Percentiles rank a stretch among this genome's conserved stretches.
These are phyloP conservation scores for Emergomyces pasteurianus DNA, from an alignment of 2,329 filamentous ascomycete genomes.

Conservation along the genomic window DNA sequence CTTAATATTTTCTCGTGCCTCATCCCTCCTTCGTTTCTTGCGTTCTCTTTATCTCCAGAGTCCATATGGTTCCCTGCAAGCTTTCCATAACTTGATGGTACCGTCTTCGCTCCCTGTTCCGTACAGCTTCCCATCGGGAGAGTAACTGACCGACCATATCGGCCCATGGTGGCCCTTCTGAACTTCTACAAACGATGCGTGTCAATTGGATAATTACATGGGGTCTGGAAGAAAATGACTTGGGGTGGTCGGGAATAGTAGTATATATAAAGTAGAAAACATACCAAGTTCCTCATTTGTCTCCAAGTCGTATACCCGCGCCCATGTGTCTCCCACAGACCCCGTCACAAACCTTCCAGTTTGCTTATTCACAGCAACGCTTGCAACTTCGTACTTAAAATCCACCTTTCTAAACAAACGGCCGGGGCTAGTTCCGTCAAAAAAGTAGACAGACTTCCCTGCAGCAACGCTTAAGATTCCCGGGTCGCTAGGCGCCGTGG, in stretches of 20 bases:
- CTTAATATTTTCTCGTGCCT: background rate
- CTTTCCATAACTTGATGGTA: constrained; percentile 85
- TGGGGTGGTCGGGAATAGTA: background rate
- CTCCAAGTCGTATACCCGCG: constrained; percentile 85
- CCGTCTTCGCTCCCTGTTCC: constrained; percentile 95
- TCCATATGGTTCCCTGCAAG: constrained; percentile 52
- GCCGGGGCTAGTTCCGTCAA: constrained; percentile 61
- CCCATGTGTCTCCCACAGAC: constrained; percentile 87
- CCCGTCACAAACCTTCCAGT: constrained; percentile 79
- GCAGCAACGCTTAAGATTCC: constrained; percentile 81
- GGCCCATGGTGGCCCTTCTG: constrained; percentile 96
- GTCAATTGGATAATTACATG: constrained; percentile 2
- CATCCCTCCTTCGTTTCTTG: background rate
- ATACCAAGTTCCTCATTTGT: constrained; percentile 64
- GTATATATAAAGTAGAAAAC: background rate
- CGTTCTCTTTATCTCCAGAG: constrained; percentile 43
- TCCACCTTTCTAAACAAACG: constrained; percentile 64
- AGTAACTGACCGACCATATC: constrained; percentile 92
- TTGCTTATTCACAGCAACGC: constrained; percentile 74
- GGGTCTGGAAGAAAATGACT: background rate
- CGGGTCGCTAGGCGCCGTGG: constrained; percentile 47
- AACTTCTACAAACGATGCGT: constrained; percentile 48
- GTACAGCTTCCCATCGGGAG: constrained; percentile 89
- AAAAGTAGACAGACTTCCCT: constrained; percentile 91
- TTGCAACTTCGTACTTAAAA: constrained; percentile 76